Evolutionary conservation across 2,329 filamentous ascomycete genomes (phyloP).

Genomic region (Penicillium vulpinum): DNA sequence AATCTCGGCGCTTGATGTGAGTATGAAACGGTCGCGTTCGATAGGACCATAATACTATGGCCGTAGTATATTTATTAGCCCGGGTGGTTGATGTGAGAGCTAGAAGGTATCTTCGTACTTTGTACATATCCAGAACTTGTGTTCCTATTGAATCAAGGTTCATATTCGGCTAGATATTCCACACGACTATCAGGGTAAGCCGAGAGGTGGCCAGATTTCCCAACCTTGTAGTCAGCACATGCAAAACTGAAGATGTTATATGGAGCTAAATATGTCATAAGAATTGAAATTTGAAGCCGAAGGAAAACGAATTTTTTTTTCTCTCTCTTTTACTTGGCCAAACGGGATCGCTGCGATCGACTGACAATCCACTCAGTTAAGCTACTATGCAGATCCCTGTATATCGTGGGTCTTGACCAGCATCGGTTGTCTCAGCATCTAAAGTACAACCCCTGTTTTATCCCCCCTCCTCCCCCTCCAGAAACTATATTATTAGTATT

Average conservation of each 20-base stretch:
- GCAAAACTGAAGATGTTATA: not conserved
- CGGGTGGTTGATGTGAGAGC: not conserved
- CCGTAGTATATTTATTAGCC: not conserved
- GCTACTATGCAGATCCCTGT: slow-evolving; percentile 15
- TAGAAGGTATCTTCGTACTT: not conserved
- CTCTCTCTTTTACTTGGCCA: not conserved
- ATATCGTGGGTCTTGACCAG: slow-evolving; percentile 4
- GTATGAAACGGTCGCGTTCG: slow-evolving; percentile 1
- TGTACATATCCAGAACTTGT: not conserved
- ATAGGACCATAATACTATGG: not conserved
- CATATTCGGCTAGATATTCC: not conserved
- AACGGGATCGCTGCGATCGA: slow-evolving; percentile 10
- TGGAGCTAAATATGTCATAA: not conserved
- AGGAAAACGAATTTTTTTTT: not conserved
- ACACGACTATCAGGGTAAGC: not conserved
- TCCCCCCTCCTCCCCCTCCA: no score
- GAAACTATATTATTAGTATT: not conserved
- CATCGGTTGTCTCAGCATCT: not conserved
- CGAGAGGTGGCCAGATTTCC: not conserved
- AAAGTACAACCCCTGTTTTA: not conserved
- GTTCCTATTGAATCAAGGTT: not conserved
- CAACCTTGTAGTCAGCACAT: not conserved
- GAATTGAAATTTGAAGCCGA: not conserved
- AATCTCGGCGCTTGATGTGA: slow-evolving; percentile 18
- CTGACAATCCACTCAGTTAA: slow-evolving; percentile 14